Percentiles rank a stretch among this genome's conserved stretches.
Evolutionary conservation across 1,139 yeast species (phyloP).

Genomic region (Saccharomyces hybrid): DNA sequence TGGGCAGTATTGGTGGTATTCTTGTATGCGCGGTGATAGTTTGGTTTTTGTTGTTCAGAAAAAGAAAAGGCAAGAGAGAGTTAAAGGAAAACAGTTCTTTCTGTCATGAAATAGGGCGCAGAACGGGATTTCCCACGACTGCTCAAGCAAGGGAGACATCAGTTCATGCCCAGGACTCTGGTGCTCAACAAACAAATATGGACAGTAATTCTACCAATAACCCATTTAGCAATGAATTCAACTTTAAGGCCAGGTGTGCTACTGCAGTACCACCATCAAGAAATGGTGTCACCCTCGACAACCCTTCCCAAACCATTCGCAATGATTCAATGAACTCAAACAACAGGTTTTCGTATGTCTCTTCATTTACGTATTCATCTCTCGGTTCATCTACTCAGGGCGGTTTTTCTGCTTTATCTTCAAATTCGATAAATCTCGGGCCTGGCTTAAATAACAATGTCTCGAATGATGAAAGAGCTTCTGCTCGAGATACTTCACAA

Average conservation of each 20-base stretch:
- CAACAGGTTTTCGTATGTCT: constrained; percentile 10
- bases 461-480: neutral
- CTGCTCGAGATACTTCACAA: neutral
- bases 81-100: neutral
- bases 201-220: constrained; percentile 3
- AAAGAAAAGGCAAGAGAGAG: constrained; percentile 1
- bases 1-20: constrained; percentile 15
- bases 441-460: neutral
- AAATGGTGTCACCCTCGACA: neutral
- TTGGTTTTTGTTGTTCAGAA: constrained; percentile 6
- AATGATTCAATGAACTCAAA: neutral
- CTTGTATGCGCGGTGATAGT: constrained; percentile 6
- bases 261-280: constrained; percentile 9
- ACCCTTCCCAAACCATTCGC: neutral
- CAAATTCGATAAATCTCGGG: constrained; percentile 7
- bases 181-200: constrained; percentile 2
- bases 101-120: neutral
- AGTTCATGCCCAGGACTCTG: neutral
- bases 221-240: constrained; percentile 21
- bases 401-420: constrained; percentile 8
- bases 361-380: constrained; percentile 8
- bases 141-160: neutral
- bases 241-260: too few species aligned
- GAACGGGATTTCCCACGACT: neutral
- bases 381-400: constrained; percentile 6